phyloP scores from a whole-genome alignment of 805 yeast genomes.

The Hanseniaspora meyeri region DNA sequence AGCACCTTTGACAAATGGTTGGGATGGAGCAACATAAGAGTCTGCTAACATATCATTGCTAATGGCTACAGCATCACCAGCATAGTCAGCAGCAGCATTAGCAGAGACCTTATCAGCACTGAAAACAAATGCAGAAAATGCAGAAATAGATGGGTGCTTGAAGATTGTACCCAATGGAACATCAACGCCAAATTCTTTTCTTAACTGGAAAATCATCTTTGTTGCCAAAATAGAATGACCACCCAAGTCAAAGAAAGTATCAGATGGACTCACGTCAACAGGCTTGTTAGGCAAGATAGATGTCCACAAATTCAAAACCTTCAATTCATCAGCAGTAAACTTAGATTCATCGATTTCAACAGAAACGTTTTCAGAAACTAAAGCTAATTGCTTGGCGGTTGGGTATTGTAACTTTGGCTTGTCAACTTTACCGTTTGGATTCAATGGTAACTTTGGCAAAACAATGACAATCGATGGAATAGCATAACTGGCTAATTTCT shows the following conservation, averaged over 20 bases:
- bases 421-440: constrained; percentile 97
- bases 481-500: constrained; percentile 83
- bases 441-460: constrained; percentile 70
- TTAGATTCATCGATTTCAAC: constrained; percentile 36
- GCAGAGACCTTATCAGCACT: constrained; percentile 47
- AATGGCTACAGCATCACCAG: constrained; percentile 27
- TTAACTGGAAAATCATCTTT: constrained; percentile 83
- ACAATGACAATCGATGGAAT: constrained; percentile 89
- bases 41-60: constrained; percentile 31
- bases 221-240: constrained; percentile 97
- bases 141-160: constrained; percentile 73
- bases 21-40: constrained; percentile 29
- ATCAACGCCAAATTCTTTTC: constrained; percentile 65
- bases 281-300: constrained; percentile 76
- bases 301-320: constrained; percentile 74
- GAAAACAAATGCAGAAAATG: constrained; percentile 62
- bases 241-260: constrained; percentile 92
- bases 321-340: constrained; percentile 52
- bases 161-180: constrained; percentile 84
- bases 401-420: constrained; percentile 96
- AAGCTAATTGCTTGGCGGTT: constrained; percentile 67
- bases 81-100: constrained; percentile 8
- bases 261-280: constrained; percentile 59
- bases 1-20: constrained; percentile 23
- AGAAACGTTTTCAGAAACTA: constrained; percentile 46